Evolutionary conservation across 148 eudicot genomes (phyloP).

Genomic region (Nyssa sinensis): DNA sequence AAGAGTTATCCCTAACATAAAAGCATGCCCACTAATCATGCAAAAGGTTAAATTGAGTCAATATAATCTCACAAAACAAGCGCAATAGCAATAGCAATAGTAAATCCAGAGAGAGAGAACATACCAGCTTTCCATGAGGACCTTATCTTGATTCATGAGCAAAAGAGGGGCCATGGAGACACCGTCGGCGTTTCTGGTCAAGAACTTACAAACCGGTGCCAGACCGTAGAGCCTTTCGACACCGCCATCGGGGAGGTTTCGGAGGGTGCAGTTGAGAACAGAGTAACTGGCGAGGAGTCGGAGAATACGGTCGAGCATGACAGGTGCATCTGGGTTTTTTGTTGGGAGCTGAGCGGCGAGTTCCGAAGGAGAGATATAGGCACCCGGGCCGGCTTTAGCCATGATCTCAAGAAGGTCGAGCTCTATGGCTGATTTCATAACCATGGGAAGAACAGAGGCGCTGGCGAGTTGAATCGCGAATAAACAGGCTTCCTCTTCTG

Average conservation of each 20-base stretch:
- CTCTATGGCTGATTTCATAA: constrained; percentile 72
- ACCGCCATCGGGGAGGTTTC: constrained; percentile 38
- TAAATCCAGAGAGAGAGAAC: too few species aligned
- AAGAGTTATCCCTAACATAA: too few species aligned
- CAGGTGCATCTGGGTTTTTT: constrained; percentile 59
- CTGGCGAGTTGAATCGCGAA: constrained; percentile 80
- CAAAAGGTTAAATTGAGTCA: too few species aligned
- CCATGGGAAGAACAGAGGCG: constrained; percentile 88
- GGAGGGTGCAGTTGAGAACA: constrained; percentile 45
- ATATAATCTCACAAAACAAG: too few species aligned
- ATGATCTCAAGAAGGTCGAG: constrained; percentile 84
- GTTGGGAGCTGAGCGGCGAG: constrained; percentile 63
- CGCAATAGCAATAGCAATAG: too few species aligned
- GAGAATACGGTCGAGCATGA: constrained; percentile 82
- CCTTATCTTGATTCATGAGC: constrained; percentile 87
- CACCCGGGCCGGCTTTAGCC: constrained; percentile 57
- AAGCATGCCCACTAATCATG: too few species aligned
- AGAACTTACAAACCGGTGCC: constrained; percentile 72
- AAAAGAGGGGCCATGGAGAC: constrained; percentile 61
- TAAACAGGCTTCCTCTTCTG: constrained; percentile 58
- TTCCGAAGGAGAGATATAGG: constrained; percentile 56
- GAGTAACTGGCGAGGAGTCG: constrained; percentile 71
- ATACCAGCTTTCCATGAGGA: constrained; percentile 93
- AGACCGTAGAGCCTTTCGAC: constrained; percentile 68
- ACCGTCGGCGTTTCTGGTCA: constrained; percentile 73